These are phyloP conservation scores for Lipomyces sp. DNA, from an alignment of 805 yeast species.

Conservation along the genomic window DNA sequence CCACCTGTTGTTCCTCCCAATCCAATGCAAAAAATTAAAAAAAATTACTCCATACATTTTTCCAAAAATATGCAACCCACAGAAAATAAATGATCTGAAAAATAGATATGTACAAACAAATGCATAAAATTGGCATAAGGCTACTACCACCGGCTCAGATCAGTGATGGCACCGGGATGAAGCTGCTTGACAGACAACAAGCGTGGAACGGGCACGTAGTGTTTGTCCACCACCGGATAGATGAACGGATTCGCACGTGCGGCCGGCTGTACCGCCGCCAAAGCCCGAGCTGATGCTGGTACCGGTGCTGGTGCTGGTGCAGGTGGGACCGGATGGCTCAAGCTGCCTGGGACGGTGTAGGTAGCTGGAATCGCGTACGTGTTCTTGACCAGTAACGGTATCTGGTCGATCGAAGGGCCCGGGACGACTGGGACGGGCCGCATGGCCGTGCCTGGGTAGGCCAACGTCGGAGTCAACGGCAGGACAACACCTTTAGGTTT, in stretches of 20 bases:
- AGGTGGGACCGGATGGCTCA: neutral
- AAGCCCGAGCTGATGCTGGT: neutral
- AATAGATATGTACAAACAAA: neutral
- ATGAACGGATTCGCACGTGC: slow-evolving; percentile 23
- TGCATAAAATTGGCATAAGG: neutral
- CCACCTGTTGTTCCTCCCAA: too few relatives aligned
- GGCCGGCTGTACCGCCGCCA: neutral
- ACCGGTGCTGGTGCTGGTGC: neutral
- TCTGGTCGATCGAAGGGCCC: neutral
- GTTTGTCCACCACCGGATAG: slow-evolving; percentile 31
- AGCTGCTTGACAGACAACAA: slow-evolving; percentile 13
- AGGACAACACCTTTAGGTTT: neutral
- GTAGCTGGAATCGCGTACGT: neutral
- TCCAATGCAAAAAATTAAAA: too few relatives aligned
- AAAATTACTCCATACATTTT: too few relatives aligned
- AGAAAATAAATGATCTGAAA: too few relatives aligned
- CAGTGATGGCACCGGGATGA: neutral
- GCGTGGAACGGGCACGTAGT: slow-evolving; percentile 19
- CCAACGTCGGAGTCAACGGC: neutral
- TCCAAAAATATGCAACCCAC: neutral
- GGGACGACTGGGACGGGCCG: neutral
- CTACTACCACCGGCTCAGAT: neutral
- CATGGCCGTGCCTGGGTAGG: neutral
- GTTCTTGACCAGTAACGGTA: slow-evolving; percentile 5
- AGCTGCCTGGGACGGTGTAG: neutral